Percentiles rank a stretch among this genome's conserved stretches.
Evolutionary conservation across 2,329 filamentous ascomycete species (phyloP).

Genomic region (Rosellinia necatrix): DNA sequence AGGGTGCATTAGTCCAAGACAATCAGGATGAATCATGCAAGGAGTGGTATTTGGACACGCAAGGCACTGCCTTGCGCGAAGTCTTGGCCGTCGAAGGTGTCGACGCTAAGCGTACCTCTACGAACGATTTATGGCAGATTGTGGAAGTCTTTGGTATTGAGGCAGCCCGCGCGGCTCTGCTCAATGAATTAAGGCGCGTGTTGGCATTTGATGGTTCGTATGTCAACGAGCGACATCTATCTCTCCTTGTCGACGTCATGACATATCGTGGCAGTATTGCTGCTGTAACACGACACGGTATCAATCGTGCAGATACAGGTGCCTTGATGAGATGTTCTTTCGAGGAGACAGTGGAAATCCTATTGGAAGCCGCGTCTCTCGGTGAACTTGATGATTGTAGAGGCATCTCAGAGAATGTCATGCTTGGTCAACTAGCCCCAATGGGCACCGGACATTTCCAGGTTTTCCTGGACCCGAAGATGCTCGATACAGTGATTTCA

Average conservation of each 20-base stretch:
- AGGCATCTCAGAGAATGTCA: conserved; percentile 98
- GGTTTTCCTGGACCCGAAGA: conserved; percentile 87
- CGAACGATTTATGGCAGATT: conserved; percentile 94
- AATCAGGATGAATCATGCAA: conserved; percentile 77
- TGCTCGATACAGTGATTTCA: conserved; percentile 93
- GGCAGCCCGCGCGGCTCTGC: conserved; percentile 82
- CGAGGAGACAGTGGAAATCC: conserved; percentile 97
- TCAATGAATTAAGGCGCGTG: conserved; percentile 88
- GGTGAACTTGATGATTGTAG: conserved; percentile 97
- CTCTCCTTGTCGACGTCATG: conserved; percentile 96
- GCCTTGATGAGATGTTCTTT: conserved; percentile 99
- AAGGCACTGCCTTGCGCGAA: conserved; percentile 81
- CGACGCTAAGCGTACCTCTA: conserved; percentile 82
- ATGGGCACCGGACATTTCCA: conserved; percentile 98
- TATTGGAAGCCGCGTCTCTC: conserved; percentile 90
- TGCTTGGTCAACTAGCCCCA: conserved; percentile 94
- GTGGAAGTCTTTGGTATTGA: conserved; percentile 96
- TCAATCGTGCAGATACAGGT: conserved; percentile 97
- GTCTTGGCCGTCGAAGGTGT: conserved; percentile 88
- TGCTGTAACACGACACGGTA: conserved; percentile 96
- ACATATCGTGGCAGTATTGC: conserved; percentile 92
- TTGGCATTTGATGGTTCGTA: conserved; percentile 98
- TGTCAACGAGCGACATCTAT: conserved; percentile 97
- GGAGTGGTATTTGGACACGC: conserved; percentile 96
- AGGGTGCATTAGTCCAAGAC: conserved; percentile 74